Base-by-base conservation (phyloP, 2,329 filamentous ascomycete genomes). In the Pseudomassariella vexata region DNA sequence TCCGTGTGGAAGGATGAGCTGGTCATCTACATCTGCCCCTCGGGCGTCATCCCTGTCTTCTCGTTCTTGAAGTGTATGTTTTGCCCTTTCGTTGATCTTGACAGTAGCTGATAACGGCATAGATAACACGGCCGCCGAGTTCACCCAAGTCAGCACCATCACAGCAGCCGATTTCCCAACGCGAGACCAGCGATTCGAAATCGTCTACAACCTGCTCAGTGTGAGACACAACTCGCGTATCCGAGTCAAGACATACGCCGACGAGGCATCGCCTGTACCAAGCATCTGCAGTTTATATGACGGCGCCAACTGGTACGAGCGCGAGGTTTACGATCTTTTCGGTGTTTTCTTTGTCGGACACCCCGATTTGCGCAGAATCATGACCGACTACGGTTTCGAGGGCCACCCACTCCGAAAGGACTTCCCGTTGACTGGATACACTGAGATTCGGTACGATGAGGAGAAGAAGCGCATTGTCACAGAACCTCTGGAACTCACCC, bases 391-490 rank as follows among this genome's bases (percentile, higher is more conserved):
- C 61, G 92, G 92, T 32, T 98, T 98, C 55, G 94, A 98, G 60
- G 92, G 92, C 32, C 92, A 98, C 66, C 92, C 92, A 24, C 68
- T 98, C 56, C 79, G 94, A 56, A 98, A 98, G 70, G 92, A 98
- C 59, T 98, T 98, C 69, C 92, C 92, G 15, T 67, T 98, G 59
- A 95, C 92, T 3, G 92, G 92, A 28, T 98, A 98, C 70, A 98
- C 92, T 20, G 94, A 98, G 69, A 83, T 98, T 47, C 77, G 92
- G 55, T 98, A 94, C 57, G 92, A 98, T 48, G 92, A 98, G 67
- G 94, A 98, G 75, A 98, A 95, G 85, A 98, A 98, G 79, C 79
- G 92, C 41, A 95, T 98, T 56, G 90, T 98, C 39, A 90, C 94
- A 19, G 94, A 98, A 72, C 92, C 94, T 24, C 72, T 98, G 30